phyloP scores from a whole-genome alignment of 306 rosid species.

The Cicer cuneatum region DNA sequence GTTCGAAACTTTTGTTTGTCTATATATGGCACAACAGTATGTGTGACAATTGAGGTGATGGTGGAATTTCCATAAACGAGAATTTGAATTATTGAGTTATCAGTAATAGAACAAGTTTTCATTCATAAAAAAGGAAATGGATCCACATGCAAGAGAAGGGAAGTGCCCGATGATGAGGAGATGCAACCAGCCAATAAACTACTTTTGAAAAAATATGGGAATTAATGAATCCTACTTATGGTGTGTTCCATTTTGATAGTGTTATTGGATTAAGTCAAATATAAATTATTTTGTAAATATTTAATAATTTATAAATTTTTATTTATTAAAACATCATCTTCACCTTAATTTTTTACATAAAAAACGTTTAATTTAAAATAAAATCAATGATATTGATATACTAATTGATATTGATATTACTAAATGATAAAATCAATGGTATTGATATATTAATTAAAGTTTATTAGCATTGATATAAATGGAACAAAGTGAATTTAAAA shows the following conservation, averaged over 20 bases:
- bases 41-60: conserved; percentile 21
- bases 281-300: no score
- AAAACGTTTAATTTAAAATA: no score
- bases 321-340: background rate
- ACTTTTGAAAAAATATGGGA: conserved; percentile 5
- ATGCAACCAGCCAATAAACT: conserved; percentile 15
- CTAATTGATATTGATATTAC: no score
- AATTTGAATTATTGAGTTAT: background rate
- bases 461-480: no score
- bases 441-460: no score
- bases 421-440: no score
- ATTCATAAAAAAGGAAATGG: conserved; percentile 7
- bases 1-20: conserved; percentile 35
- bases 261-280: no score
- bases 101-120: conserved; percentile 1
- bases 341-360: background rate
- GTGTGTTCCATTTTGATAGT: no score
- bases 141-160: background rate
- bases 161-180: conserved; percentile 1
- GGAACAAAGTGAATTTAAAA: no score
- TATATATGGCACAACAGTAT: conserved; percentile 23
- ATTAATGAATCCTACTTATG: no score
- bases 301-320: no score
- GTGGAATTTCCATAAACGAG: conserved; percentile 21
- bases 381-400: no score